Evolutionary conservation across 176 grass and related monocot species (phyloP).

Genomic region (Avena atlantica): DNA sequence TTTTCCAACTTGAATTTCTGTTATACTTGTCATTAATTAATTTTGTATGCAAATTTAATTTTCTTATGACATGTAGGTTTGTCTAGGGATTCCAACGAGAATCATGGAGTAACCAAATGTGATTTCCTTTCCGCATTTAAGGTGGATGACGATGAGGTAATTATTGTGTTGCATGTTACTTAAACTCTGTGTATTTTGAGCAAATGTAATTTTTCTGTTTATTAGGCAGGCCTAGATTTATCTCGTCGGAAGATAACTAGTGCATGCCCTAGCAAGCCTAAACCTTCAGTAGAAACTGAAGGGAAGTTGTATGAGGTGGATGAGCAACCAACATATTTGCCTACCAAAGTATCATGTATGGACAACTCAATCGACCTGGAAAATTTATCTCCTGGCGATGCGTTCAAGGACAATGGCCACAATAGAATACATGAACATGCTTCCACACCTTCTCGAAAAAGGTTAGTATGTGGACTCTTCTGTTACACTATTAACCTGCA

Average conservation of each 20-base stretch:
- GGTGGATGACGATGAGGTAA: constrained; percentile 50
- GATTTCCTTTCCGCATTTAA: constrained; percentile 56
- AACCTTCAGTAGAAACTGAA: constrained; percentile 36
- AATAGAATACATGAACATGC: constrained; percentile 31
- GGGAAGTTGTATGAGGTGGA: constrained; percentile 45
- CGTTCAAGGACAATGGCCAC: constrained; percentile 21
- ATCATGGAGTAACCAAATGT: constrained; percentile 44
- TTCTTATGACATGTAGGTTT: constrained; percentile 53
- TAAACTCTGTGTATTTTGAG: constrained; percentile 35
- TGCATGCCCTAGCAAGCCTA: constrained; percentile 32
- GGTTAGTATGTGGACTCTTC: constrained; percentile 47
- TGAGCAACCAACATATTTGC: constrained; percentile 34
- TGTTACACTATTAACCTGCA: constrained; percentile 10
- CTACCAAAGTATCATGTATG: constrained; percentile 49
- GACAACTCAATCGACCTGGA: constrained; percentile 45
- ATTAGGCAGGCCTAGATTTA: constrained; percentile 64
- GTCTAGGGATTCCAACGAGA: constrained; percentile 33
- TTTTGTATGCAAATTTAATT: constrained; percentile 18
- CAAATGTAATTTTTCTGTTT: constrained; percentile 57
- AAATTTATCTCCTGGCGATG: constrained; percentile 44
- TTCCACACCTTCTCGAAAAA: constrained; percentile 54
- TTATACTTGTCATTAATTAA: constrained; percentile 12
- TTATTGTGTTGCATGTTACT: constrained; percentile 34
- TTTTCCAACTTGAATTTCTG: neutral
- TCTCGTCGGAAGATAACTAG: constrained; percentile 48